Conservation (phyloP, 345 rosid genomes). For the Streptanthus diversifolius region DNA sequence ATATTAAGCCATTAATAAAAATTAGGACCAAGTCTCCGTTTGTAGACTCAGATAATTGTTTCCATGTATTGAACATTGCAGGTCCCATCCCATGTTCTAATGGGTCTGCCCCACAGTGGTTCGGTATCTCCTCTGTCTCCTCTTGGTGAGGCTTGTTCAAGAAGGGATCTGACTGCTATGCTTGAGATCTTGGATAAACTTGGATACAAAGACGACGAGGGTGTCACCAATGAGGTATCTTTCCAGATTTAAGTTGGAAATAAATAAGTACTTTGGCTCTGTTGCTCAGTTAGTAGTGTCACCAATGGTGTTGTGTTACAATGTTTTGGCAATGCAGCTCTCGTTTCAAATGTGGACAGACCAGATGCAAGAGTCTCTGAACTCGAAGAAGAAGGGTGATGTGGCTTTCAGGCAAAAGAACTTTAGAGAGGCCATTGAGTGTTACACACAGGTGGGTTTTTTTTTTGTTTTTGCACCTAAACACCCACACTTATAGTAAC, state of each 20-base stretch:
- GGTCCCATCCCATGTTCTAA: conserved; percentile 77
- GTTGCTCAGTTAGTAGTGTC: conserved; percentile 54
- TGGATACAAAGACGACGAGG: conserved; percentile 92
- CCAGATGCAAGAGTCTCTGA: conserved; percentile 90
- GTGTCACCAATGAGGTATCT: conserved; percentile 77
- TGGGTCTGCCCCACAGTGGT: conserved; percentile 70
- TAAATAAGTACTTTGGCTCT: conserved; percentile 18
- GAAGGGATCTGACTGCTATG: conserved; percentile 88
- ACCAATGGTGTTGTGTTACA: neutral
- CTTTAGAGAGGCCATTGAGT: conserved; percentile 65
- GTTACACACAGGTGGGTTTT: conserved; percentile 65
- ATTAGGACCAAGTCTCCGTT: neutral
- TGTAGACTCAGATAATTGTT: conserved; percentile 2
- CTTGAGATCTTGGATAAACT: conserved; percentile 80
- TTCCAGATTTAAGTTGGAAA: conserved; percentile 45
- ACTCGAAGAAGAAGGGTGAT: conserved; percentile 89
- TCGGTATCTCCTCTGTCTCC: conserved; percentile 63
- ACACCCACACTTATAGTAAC: neutral
- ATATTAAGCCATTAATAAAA: neutral
- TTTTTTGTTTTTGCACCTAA: neutral
- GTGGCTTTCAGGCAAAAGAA: conserved; percentile 77
- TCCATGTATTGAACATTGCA: conserved; percentile 56
- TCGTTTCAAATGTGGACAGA: conserved; percentile 92
- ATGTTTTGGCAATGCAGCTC: conserved; percentile 52
- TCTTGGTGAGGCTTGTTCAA: conserved; percentile 79